Percentiles rank a stretch among this genome's conserved stretches.
These are phyloP conservation scores for Trifolium fragiferum DNA, from an alignment of 306 rosid species.

Conservation along the genomic window DNA sequence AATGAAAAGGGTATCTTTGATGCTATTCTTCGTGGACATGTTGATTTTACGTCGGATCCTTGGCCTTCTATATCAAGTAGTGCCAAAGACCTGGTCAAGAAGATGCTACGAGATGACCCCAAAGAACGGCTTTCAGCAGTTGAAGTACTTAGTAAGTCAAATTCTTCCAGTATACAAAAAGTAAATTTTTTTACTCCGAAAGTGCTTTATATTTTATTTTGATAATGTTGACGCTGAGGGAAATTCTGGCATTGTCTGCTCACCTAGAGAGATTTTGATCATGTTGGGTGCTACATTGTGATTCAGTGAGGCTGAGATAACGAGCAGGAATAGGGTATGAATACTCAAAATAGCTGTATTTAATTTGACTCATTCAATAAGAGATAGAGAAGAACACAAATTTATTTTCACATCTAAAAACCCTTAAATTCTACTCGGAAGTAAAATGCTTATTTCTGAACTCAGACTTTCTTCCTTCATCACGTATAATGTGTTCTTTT, in stretches of 20 bases:
- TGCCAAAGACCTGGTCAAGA: constrained; percentile 91
- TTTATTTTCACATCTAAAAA: background rate
- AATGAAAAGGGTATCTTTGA: constrained; percentile 90
- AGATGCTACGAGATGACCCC: constrained; percentile 74
- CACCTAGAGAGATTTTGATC: background rate
- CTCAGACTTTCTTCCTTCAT: constrained; percentile 25
- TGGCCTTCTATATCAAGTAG: constrained; percentile 94
- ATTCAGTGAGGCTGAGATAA: background rate
- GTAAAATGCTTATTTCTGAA: background rate
- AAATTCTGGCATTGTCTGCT: background rate
- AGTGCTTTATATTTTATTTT: constrained; percentile 25
- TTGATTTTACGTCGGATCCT: constrained; percentile 85
- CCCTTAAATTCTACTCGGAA: background rate
- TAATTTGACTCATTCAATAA: background rate
- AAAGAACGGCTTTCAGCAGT: constrained; percentile 81
- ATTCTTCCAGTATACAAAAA: constrained; percentile 29
- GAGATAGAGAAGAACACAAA: background rate
- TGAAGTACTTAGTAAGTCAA: constrained; percentile 82
- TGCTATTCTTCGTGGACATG: constrained; percentile 83
- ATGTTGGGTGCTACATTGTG: background rate
- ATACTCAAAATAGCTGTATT: background rate
- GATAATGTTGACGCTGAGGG: background rate
- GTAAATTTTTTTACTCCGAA: background rate
- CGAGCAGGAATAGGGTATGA: background rate
- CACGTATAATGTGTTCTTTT: constrained; percentile 6